Conservation (phyloP, 1,284 basidiomycete genomes). For the Stygiomarasmius scandens region DNA sequence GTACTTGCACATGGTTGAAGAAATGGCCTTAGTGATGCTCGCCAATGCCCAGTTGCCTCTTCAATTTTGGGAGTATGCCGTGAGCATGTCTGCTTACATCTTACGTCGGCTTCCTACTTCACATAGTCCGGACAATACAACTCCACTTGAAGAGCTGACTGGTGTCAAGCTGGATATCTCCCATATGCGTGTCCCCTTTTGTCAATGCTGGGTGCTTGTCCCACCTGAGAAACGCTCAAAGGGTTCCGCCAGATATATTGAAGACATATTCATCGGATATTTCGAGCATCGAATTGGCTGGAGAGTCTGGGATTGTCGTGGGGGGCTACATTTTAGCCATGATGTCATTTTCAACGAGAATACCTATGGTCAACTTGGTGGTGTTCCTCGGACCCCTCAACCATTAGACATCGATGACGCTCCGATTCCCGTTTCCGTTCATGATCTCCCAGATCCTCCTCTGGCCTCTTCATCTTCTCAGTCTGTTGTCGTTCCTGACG, state of each 20-base stretch:
- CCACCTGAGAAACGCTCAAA: slow-evolving; percentile 24
- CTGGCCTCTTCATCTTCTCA: no score
- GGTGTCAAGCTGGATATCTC: slow-evolving; percentile 27
- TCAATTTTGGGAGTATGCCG: slow-evolving; percentile 27
- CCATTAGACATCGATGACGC: not conserved
- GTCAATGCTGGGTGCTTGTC: slow-evolving; percentile 23
- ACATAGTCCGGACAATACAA: slow-evolving; percentile 13
- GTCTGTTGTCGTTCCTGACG: not conserved
- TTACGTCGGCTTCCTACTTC: slow-evolving; percentile 21
- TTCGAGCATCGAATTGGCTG: slow-evolving; percentile 9
- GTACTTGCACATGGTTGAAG: no score
- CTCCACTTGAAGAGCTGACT: slow-evolving; percentile 27
- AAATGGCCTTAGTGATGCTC: slow-evolving; percentile 23
- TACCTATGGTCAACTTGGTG: not conserved
- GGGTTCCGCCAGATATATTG: slow-evolving; percentile 11
- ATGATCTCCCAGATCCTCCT: not conserved
- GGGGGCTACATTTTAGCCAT: not conserved
- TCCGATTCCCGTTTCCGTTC: not conserved
- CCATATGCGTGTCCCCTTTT: slow-evolving; percentile 29
- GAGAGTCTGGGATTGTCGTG: slow-evolving; percentile 3
- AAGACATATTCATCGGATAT: slow-evolving; percentile 12
- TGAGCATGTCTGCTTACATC: slow-evolving; percentile 21
- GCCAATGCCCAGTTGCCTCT: slow-evolving; percentile 24
- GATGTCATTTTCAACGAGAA: slow-evolving; percentile 14
- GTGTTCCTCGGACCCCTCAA: not conserved